A percentile compares a stretch with the other conserved stretches of the same genome.
phyloP scores from a whole-genome alignment of 2,329 filamentous ascomycete genomes.

The Nemania serpens region DNA sequence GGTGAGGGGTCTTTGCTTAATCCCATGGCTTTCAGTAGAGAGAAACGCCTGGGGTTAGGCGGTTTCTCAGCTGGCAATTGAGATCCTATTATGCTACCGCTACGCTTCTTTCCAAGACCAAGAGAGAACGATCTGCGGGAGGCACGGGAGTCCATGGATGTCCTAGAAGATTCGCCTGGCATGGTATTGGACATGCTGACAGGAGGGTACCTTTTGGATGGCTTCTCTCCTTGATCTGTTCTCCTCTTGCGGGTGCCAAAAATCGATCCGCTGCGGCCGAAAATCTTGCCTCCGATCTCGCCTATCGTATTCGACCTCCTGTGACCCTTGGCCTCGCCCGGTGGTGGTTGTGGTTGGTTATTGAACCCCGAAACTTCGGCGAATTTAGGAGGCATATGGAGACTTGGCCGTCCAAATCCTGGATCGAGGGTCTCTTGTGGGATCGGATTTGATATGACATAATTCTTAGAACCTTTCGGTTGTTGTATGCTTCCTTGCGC shows the following conservation, averaged over 20 bases:
- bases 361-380: constrained; percentile 63
- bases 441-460: constrained; percentile 72
- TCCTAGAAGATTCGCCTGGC: constrained; percentile 59
- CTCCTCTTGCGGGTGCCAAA: constrained; percentile 63
- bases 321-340: constrained; percentile 58
- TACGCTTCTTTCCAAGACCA: constrained; percentile 71
- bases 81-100: constrained; percentile 66
- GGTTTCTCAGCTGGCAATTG: constrained; percentile 61
- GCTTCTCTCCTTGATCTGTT: constrained; percentile 54
- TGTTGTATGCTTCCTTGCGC: constrained; percentile 89
- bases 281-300: constrained; percentile 80
- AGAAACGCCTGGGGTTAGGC: constrained; percentile 64
- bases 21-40: constrained; percentile 69
- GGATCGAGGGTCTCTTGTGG: constrained; percentile 57
- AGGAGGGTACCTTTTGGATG: constrained; percentile 78
- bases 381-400: constrained; percentile 63
- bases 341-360: constrained; percentile 54
- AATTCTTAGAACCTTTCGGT: constrained; percentile 68
- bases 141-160: constrained; percentile 71
- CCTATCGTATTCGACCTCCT: constrained; percentile 77
- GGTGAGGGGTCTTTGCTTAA: constrained; percentile 59
- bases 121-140: constrained; percentile 73
- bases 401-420: constrained; percentile 62
- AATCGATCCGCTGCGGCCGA: constrained; percentile 81
- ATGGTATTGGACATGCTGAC: constrained; percentile 84